A percentile compares a stretch with the other conserved stretches of the same genome.
These are phyloP conservation scores for Tulasnella sp. DNA, from an alignment of 768 basidiomycete genomes.

Conservation along the genomic window DNA sequence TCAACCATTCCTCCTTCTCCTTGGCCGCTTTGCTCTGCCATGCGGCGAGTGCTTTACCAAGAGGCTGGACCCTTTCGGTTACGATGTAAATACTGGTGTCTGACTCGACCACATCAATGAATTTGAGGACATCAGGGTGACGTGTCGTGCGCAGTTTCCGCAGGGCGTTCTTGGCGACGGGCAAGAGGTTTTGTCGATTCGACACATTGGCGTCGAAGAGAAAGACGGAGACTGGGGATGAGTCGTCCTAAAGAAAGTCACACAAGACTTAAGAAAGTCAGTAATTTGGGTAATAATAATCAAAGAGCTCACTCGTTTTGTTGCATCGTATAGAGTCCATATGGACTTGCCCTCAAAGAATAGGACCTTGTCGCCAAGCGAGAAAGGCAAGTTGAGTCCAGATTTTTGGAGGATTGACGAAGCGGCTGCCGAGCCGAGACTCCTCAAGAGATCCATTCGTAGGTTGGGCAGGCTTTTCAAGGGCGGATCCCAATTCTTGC, in stretches of 20 bases:
- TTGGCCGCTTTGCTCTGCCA: slow-evolving; percentile 52
- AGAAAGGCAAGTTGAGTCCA: slow-evolving; percentile 80
- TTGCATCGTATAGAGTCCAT: slow-evolving; percentile 80
- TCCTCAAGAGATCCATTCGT: slow-evolving; percentile 71
- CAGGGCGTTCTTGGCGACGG: slow-evolving; percentile 79
- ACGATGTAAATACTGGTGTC: slow-evolving; percentile 82
- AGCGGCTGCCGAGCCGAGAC: slow-evolving; percentile 73
- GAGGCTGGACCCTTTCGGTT: slow-evolving; percentile 83
- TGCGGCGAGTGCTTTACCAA: slow-evolving; percentile 47
- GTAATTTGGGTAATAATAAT: background rate
- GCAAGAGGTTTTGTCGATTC: slow-evolving; percentile 50
- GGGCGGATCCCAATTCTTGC: too few relatives aligned
- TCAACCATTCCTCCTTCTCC: slow-evolving; percentile 73
- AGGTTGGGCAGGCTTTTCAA: too few relatives aligned
- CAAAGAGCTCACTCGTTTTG: slow-evolving; percentile 55
- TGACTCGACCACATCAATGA: slow-evolving; percentile 86
- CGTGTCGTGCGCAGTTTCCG: slow-evolving; percentile 82
- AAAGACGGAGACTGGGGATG: slow-evolving; percentile 75
- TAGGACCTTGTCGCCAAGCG: slow-evolving; percentile 60
- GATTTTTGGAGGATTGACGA: slow-evolving; percentile 89
- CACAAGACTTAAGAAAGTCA: background rate
- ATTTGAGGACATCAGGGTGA: slow-evolving; percentile 93
- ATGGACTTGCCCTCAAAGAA: slow-evolving; percentile 57
- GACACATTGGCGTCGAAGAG: slow-evolving; percentile 56
- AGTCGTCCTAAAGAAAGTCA: slow-evolving; percentile 71